Conservation (phyloP, 2,329 filamentous ascomycete species). For the Trichoderma harzianum region DNA sequence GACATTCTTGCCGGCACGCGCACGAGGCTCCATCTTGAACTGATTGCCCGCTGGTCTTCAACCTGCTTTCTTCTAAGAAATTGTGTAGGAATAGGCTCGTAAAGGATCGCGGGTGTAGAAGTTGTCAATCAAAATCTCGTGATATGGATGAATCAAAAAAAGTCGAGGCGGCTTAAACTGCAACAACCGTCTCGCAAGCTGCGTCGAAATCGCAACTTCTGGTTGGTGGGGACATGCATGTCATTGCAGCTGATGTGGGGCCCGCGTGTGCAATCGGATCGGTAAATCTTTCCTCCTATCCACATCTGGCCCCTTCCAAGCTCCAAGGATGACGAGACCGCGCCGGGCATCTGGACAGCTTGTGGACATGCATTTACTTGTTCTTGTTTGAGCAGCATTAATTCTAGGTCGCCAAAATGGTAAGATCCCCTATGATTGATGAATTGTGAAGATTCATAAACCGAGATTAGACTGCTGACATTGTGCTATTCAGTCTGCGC, state of each 20-base stretch:
- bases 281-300: conserved; percentile 40
- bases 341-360: conserved; percentile 16
- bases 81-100: too few species aligned
- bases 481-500: conserved; percentile 65
- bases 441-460: not conserved
- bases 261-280: conserved; percentile 19
- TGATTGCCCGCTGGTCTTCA: not conserved
- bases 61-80: not conserved
- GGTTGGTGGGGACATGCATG: conserved; percentile 13
- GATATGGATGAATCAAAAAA: not conserved
- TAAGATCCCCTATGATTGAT: conserved; percentile 13
- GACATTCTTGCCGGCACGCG: conserved; percentile 74
- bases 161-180: not conserved
- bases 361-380: not conserved
- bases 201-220: conserved; percentile 2
- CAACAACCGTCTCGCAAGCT: not conserved
- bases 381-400: not conserved
- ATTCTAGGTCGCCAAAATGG: conserved; percentile 26
- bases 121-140: not conserved
- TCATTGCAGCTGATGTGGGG: conserved; percentile 9
- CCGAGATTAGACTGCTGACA: not conserved
- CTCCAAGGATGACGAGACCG: conserved; percentile 2
- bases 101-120: not conserved
- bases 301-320: conserved; percentile 17
- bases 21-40: conserved; percentile 68